Conservation (phyloP, 2,329 filamentous ascomycete genomes). For the Talaromyces sp. region DNA sequence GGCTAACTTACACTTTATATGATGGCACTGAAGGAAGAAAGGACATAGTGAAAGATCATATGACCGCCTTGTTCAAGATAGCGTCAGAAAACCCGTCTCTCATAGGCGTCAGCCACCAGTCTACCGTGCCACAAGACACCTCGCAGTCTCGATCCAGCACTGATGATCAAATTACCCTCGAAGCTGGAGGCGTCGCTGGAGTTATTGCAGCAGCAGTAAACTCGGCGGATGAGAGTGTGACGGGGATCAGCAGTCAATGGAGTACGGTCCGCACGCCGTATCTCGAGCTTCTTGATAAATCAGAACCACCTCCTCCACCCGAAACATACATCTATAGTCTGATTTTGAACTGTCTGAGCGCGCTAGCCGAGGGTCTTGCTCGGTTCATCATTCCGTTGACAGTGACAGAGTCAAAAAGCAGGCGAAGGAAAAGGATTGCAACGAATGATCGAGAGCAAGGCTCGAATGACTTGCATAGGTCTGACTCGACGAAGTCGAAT, state of each 20-base stretch:
- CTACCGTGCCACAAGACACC: slow-evolving; percentile 70
- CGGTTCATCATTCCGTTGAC: slow-evolving; percentile 92
- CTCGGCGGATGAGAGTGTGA: slow-evolving; percentile 63
- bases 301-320: slow-evolving; percentile 75
- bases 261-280: slow-evolving; percentile 83
- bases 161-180: slow-evolving; percentile 81
- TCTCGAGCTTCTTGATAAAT: slow-evolving; percentile 92
- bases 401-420: slow-evolving; percentile 67
- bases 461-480: slow-evolving; percentile 33
- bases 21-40: slow-evolving; percentile 72
- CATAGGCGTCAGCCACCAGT: slow-evolving; percentile 87
- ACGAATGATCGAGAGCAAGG: slow-evolving; percentile 36
- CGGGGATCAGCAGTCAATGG: slow-evolving; percentile 86
- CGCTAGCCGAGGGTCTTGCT: slow-evolving; percentile 85
- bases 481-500: slow-evolving; percentile 30
- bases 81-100: slow-evolving; percentile 86
- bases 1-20: slow-evolving; percentile 77
- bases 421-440: slow-evolving; percentile 42
- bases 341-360: slow-evolving; percentile 83
- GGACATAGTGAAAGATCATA: slow-evolving; percentile 74
- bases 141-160: slow-evolving; percentile 57
- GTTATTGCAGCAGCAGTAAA: slow-evolving; percentile 75
- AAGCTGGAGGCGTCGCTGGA: slow-evolving; percentile 82
- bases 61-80: slow-evolving; percentile 85
- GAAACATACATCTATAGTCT: slow-evolving; percentile 94